Evolutionary conservation across 352 stramenopile species (phyloP).

Genomic region (Globisporangium paddicum): DNA sequence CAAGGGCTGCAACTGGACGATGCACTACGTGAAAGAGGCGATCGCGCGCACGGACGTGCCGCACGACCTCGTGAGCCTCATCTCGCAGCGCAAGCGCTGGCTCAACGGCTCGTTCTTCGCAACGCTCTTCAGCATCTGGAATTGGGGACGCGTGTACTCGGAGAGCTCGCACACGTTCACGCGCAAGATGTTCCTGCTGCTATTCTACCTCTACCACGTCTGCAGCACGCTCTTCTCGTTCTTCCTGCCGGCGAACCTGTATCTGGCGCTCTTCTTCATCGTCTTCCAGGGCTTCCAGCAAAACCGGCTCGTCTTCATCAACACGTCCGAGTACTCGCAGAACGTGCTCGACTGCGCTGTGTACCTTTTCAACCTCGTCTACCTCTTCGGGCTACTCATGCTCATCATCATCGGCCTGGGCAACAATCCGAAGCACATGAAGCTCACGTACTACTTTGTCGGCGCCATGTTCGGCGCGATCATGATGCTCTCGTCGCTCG

Average conservation of each 20-base stretch:
- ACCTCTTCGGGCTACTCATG: constrained; percentile 76
- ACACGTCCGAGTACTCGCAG: constrained; percentile 63
- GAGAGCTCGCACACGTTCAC: constrained; percentile 70
- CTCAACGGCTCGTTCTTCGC: constrained; percentile 86
- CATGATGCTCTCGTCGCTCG: constrained; percentile 74
- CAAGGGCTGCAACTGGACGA: constrained; percentile 83
- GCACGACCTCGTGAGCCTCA: constrained; percentile 75
- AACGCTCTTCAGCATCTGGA: constrained; percentile 86
- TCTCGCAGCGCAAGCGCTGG: constrained; percentile 83
- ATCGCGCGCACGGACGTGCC: constrained; percentile 82
- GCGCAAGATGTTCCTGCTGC: constrained; percentile 60
- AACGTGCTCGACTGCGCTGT: constrained; percentile 56
- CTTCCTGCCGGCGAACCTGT: constrained; percentile 79
- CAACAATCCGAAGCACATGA: constrained; percentile 88
- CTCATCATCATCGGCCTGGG: constrained; percentile 82
- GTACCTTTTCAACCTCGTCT: constrained; percentile 79
- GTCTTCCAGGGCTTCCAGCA: constrained; percentile 88
- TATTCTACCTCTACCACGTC: constrained; percentile 82
- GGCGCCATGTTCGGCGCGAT: constrained; percentile 65
- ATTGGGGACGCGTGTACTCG: constrained; percentile 80
- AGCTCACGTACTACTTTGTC: constrained; percentile 81
- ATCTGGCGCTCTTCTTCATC: constrained; percentile 82
- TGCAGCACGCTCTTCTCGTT: constrained; percentile 63
- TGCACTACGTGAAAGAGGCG: constrained; percentile 85
- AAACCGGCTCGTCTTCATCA: constrained; percentile 74